These are phyloP conservation scores for Curvularia verruculosa DNA, from an alignment of 2,329 filamentous ascomycete genomes.

Conservation along the genomic window DNA sequence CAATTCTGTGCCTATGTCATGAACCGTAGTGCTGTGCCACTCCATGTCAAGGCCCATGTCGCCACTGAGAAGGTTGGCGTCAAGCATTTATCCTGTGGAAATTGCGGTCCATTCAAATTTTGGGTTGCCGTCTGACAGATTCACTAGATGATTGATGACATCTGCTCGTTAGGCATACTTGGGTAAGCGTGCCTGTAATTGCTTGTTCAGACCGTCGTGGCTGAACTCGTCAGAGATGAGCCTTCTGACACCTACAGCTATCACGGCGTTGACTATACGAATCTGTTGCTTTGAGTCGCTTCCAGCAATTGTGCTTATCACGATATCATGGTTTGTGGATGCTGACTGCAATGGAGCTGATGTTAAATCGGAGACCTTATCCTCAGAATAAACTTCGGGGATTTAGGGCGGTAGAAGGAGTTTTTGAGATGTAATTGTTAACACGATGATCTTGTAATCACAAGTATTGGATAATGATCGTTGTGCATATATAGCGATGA, in stretches of 20 bases:
- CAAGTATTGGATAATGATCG: background rate
- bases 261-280: conserved; percentile 48
- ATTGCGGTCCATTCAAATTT: conserved; percentile 45
- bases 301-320: conserved; percentile 44
- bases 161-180: conserved; percentile 37
- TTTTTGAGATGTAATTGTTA: conserved; percentile 36
- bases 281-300: conserved; percentile 34
- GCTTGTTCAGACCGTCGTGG: conserved; percentile 41
- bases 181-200: conserved; percentile 39
- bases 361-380: conserved; percentile 41
- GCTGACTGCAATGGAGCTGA: conserved; percentile 36
- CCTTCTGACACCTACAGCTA: conserved; percentile 48
- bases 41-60: conserved; percentile 48
- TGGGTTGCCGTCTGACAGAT: conserved; percentile 9
- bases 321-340: conserved; percentile 47
- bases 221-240: conserved; percentile 54
- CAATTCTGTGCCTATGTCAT: conserved; percentile 42
- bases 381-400: conserved; percentile 15
- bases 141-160: conserved; percentile 39
- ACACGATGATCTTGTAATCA: conserved; percentile 26
- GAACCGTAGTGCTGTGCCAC: conserved; percentile 50
- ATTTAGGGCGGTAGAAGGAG: conserved; percentile 26
- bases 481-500: conserved; percentile 27
- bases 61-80: conserved; percentile 40
- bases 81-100: conserved; percentile 44